These are phyloP conservation scores for Chondrostereum purpureum DNA, from an alignment of 1,284 basidiomycete species.

Conservation along the genomic window DNA sequence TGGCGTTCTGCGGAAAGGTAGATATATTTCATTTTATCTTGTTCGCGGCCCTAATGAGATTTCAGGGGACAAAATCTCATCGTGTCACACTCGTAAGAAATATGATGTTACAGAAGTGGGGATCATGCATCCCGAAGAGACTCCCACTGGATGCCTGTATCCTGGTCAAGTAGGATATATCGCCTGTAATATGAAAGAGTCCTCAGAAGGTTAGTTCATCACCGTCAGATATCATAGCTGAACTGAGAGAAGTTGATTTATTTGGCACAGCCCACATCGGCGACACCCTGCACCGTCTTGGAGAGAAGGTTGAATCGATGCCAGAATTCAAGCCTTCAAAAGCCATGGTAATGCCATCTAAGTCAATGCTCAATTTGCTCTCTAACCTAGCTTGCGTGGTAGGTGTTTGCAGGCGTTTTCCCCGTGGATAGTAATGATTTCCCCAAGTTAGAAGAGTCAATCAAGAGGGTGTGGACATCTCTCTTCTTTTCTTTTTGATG, in stretches of 20 bases:
- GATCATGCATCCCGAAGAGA: constrained; percentile 88
- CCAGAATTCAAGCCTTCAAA: constrained; percentile 92
- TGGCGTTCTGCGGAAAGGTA: constrained; percentile 62
- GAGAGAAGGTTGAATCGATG: constrained; percentile 76
- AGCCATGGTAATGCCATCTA: constrained; percentile 68
- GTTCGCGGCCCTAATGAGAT: no score
- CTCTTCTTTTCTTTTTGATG: constrained; percentile 5
- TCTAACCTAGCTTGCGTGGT: constrained; percentile 6
- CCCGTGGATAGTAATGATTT: constrained; percentile 92
- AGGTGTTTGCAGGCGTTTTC: constrained; percentile 96
- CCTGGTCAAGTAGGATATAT: constrained; percentile 91
- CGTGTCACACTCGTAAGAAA: constrained; percentile 80
- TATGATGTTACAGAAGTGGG: constrained; percentile 94
- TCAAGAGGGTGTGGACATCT: constrained; percentile 64
- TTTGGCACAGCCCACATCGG: constrained; percentile 84
- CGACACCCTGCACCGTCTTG: constrained; percentile 83
- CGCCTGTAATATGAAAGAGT: constrained; percentile 97
- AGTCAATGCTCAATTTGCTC: not conserved
- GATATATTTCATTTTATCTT: constrained; percentile 6
- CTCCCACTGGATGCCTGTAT: constrained; percentile 60
- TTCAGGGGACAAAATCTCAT: constrained; percentile 83
- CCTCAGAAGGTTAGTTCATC: constrained; percentile 79
- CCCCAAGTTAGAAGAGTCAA: constrained; percentile 91
- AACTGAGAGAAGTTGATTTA: constrained; percentile 14
- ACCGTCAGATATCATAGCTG: constrained; percentile 6